These are phyloP conservation scores for Fagus crenata DNA, from an alignment of 306 rosid species.

Conservation along the genomic window DNA sequence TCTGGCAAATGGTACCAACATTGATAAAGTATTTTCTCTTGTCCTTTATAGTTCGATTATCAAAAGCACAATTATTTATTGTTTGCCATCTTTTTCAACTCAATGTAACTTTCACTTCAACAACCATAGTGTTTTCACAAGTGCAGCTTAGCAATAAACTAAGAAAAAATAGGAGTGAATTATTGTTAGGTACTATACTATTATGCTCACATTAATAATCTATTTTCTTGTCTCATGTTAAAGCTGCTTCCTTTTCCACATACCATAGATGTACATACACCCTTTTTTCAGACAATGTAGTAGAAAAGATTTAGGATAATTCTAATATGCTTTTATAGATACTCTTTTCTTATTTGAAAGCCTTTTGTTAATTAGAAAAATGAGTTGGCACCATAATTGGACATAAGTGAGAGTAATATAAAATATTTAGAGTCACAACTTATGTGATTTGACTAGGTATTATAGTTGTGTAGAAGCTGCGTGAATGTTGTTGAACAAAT, in stretches of 20 bases:
- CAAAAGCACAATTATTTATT: slow-evolving; percentile 1
- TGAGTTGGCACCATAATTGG: slow-evolving; percentile 41
- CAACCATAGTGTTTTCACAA: neutral
- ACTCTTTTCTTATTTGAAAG: slow-evolving; percentile 27
- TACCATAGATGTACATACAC: slow-evolving; percentile 29
- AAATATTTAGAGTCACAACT: slow-evolving; percentile 31
- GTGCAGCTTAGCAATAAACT: neutral
- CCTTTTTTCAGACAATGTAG: slow-evolving; percentile 33
- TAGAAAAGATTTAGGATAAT: slow-evolving; percentile 34
- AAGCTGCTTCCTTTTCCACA: slow-evolving; percentile 47
- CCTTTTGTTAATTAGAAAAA: slow-evolving; percentile 28
- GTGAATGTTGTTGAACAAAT: slow-evolving; percentile 49
- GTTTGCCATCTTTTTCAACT: neutral
- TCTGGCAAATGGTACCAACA: neutral
- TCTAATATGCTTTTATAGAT: slow-evolving; percentile 35
- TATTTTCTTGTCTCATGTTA: slow-evolving; percentile 22
- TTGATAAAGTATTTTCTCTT: neutral
- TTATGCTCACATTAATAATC: neutral
- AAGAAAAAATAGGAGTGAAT: neutral
- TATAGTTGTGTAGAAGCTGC: slow-evolving; percentile 39
- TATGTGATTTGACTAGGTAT: slow-evolving; percentile 46
- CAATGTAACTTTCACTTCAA: neutral
- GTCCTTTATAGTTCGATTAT: neutral
- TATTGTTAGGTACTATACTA: neutral
- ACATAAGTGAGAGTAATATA: slow-evolving; percentile 14